Evolutionary conservation across 2,329 filamentous ascomycete species (phyloP), one percentile per base, ranked within the genome.

Genomic region (Aspergillus felis): DNA sequence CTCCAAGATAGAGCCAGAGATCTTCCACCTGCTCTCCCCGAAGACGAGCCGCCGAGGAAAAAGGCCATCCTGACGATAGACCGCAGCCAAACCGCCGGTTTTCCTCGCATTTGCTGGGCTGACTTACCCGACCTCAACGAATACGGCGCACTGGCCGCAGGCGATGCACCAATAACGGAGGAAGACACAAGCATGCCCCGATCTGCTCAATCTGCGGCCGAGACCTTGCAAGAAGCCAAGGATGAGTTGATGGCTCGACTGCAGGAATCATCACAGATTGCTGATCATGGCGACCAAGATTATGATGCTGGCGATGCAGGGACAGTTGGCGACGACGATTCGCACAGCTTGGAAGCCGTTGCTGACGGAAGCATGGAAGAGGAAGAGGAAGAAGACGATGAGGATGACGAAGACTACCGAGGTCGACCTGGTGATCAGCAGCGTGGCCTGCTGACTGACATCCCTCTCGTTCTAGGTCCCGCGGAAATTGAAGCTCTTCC

Each of bases 401-500:
- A 81, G 58, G 76, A 79, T 12, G 78, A 82, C 32, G 80, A 82
- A 50, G 76, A 81, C 56, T 82, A 82, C 54, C 77, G 78, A 50
- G 75, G 77, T n/a, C 75, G 79, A 10, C 76, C 79, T 22, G 76
- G 79, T 10, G 79, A 82, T 61, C 78, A 82, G 59, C 78, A 82
- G 69, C 89, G 91, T 20, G 93, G 93, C 12, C 78, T 97, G 14
- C 78, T 97, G 55, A 97, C 93, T 0, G 93, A 97, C 71, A 91
- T 97, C 12, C 93, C 93, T 29, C 89, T 97, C 64, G 96, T 97
- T 41, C 81, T 97, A 29, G 92, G 95, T 47, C 93, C 93, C 0
- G 92, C 92, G 56, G 93, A 97, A 74, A 97, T 97, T 54, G 93
- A 97, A 74, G 92, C 94, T 5, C 78, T 97, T 54, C 93, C 96